Percentiles rank a stretch among this genome's conserved stretches.
These are phyloP conservation scores for Oligophagozyma castellii DNA, from an alignment of 1,139 yeast species.

Conservation along the genomic window DNA sequence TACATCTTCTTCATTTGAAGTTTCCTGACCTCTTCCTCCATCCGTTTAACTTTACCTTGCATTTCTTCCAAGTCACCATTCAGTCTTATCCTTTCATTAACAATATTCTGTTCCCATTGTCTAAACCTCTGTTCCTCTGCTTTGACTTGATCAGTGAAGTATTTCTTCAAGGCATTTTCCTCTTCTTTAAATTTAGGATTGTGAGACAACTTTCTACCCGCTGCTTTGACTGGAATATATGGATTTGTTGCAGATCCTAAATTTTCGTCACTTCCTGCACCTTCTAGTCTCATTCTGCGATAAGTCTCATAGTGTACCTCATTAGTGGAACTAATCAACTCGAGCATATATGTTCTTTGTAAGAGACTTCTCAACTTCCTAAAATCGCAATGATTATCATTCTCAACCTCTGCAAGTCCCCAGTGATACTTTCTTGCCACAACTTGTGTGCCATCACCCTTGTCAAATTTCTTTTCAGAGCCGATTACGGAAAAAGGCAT, in stretches of 20 bases:
- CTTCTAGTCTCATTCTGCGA: constrained; percentile 69
- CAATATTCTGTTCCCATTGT: constrained; percentile 96
- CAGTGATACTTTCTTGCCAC: constrained; percentile 93
- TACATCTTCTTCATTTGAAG: constrained; percentile 38
- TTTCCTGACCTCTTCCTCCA: constrained; percentile 61
- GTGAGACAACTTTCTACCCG: constrained; percentile 34
- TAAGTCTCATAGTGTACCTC: constrained; percentile 85
- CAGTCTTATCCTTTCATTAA: constrained; percentile 84
- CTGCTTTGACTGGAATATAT: constrained; percentile 19
- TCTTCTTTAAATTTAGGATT: constrained; percentile 94
- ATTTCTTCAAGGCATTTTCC: constrained; percentile 85
- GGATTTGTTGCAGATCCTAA: constrained; percentile 7
- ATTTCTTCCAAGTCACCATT: constrained; percentile 88
- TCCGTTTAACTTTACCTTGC: constrained; percentile 54
- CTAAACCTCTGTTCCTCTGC: constrained; percentile 94
- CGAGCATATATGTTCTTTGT: constrained; percentile 88
- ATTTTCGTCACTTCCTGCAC: constrained; percentile 16
- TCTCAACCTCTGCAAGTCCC: constrained; percentile 97
- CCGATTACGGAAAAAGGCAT: constrained; percentile 95
- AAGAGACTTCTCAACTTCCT: constrained; percentile 78
- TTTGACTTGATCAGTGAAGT: constrained; percentile 96
- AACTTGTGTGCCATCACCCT: constrained; percentile 60
- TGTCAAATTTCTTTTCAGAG: constrained; percentile 73
- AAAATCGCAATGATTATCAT: constrained; percentile 91
- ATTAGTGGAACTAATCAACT: constrained; percentile 76